Evolutionary conservation across 2,329 filamentous ascomycete species (phyloP).

Genomic region (Dothiorella sarmentorum): DNA sequence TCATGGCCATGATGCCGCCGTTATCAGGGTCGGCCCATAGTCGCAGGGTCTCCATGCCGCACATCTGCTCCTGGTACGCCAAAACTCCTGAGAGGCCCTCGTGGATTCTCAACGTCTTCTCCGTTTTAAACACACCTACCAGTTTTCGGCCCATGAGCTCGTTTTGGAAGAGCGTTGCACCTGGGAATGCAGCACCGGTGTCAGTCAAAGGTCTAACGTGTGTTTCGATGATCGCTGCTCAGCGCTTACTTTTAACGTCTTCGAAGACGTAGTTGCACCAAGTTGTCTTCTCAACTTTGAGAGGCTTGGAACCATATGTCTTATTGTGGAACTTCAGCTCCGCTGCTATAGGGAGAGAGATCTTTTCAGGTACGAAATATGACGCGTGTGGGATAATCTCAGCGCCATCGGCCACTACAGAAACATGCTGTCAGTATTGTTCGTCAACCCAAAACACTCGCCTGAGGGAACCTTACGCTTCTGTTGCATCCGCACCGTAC

Average conservation of each 20-base stretch:
- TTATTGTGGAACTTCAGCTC: conserved; percentile 41
- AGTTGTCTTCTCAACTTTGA: conserved; percentile 37
- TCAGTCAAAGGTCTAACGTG: no score
- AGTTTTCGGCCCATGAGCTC: conserved; percentile 45
- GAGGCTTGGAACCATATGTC: conserved; percentile 32
- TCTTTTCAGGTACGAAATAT: conserved; percentile 45
- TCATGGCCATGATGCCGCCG: conserved; percentile 42
- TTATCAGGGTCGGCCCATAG: conserved; percentile 46
- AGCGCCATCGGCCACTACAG: conserved; percentile 19
- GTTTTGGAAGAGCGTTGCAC: conserved; percentile 43
- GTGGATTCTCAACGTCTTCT: conserved; percentile 45
- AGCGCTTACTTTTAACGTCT: conserved; percentile 26
- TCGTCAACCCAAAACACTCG: not conserved
- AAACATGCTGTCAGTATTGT: not conserved
- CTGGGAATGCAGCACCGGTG: conserved; percentile 19
- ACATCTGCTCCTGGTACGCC: conserved; percentile 48
- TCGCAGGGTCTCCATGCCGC: conserved; percentile 46
- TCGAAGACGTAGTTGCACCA: conserved; percentile 48
- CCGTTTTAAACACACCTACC: conserved; percentile 41
- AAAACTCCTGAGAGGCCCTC: conserved; percentile 41
- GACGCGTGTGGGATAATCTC: conserved; percentile 42
- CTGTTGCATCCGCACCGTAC: conserved; percentile 41
- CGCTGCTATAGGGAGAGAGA: conserved; percentile 39
- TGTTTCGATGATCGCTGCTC: no score
- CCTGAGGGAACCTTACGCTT: conserved; percentile 25